Conservation (phyloP, 2,329 filamentous ascomycete species). For the Aspergillus bombycis region DNA sequence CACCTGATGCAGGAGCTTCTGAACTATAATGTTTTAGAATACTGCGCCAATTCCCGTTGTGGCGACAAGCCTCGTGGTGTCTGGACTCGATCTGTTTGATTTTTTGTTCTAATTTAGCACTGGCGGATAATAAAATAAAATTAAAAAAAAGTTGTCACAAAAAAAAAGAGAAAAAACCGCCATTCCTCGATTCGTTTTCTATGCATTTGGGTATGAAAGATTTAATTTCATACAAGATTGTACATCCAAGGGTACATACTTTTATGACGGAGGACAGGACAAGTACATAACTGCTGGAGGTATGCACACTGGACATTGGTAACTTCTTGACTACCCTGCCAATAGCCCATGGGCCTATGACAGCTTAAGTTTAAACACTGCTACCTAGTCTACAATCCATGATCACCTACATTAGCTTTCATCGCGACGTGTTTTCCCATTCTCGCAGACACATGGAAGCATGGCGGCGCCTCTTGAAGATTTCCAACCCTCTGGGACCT, state of each 20-base stretch:
- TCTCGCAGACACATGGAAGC: slow-evolving; percentile 1
- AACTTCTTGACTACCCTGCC: background rate
- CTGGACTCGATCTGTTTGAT: background rate
- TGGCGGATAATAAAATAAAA: background rate
- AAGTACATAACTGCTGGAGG: background rate
- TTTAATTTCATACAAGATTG: background rate
- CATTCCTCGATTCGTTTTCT: background rate
- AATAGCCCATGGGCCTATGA: background rate
- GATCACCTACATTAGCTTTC: slow-evolving; percentile 1
- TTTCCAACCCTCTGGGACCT: background rate
- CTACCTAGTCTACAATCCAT: background rate
- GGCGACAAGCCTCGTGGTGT: slow-evolving; percentile 6
- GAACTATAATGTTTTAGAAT: background rate
- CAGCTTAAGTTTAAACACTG: slow-evolving; percentile 3
- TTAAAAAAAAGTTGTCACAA: background rate
- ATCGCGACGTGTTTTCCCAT: background rate
- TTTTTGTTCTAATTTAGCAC: background rate
- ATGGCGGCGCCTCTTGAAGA: slow-evolving; percentile 3
- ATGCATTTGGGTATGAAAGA: background rate
- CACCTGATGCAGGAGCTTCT: slow-evolving; percentile 4
- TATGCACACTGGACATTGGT: background rate
- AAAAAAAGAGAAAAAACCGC: background rate
- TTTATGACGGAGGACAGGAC: too few relatives aligned
- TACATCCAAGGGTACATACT: background rate
- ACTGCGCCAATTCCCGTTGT: background rate